These are phyloP conservation scores for Neurospora terricola DNA, from an alignment of 495 filamentous ascomycete genomes.

Conservation along the genomic window DNA sequence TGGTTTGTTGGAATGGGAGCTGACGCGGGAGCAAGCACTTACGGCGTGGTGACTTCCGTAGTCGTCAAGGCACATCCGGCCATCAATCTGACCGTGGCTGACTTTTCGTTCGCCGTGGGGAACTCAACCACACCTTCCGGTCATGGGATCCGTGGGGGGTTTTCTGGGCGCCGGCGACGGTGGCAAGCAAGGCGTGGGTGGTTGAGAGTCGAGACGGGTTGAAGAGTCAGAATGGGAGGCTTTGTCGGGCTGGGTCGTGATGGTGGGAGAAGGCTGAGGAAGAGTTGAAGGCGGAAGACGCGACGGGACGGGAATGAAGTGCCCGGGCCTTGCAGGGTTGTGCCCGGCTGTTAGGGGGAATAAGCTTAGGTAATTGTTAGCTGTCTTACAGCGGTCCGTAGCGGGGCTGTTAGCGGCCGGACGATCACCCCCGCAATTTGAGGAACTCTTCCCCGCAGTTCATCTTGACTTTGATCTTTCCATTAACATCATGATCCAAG, in stretches of 20 bases:
- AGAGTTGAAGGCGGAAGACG: neutral
- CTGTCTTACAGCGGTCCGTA: neutral
- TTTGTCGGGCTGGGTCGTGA: constrained; percentile 7
- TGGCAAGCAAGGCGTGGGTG: constrained; percentile 42
- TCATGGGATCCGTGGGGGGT: constrained; percentile 43
- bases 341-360: neutral
- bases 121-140: constrained; percentile 13
- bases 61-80: constrained; percentile 35
- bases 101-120: constrained; percentile 16
- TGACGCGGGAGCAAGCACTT: constrained; percentile 32
- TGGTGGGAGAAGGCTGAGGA: neutral
- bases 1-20: neutral
- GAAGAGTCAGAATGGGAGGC: constrained; percentile 23
- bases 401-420: neutral
- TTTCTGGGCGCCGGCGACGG: constrained; percentile 44
- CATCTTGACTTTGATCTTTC: neutral
- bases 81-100: constrained; percentile 21
- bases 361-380: neutral
- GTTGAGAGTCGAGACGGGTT: constrained; percentile 19
- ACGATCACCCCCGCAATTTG: neutral
- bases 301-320: neutral
- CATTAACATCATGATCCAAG: neutral
- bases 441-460: neutral
- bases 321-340: neutral
- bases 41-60: constrained; percentile 43